A percentile compares a stretch with the other conserved stretches of the same genome.
phyloP scores from a whole-genome alignment of 2,329 filamentous ascomycete species.

The Stylonectria norvegica region DNA sequence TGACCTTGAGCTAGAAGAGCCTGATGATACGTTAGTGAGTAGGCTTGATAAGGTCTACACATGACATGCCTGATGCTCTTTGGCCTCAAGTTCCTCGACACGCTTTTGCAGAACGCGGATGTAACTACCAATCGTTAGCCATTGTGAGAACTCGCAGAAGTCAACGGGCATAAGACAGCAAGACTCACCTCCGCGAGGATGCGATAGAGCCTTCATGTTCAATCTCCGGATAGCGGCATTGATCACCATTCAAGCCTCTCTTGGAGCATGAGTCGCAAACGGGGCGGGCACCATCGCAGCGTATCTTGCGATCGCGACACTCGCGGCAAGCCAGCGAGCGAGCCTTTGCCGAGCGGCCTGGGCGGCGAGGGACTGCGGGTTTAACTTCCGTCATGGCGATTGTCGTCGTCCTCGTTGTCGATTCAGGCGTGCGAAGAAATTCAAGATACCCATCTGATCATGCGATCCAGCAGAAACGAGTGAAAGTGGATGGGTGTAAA shows the following conservation, averaged over 20 bases:
- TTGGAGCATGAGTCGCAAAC: slow-evolving; percentile 26
- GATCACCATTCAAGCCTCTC: slow-evolving; percentile 21
- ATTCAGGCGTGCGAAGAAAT: neutral
- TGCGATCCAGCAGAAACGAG: slow-evolving; percentile 1
- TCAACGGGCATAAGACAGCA: too few relatives aligned
- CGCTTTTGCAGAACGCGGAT: slow-evolving; percentile 27
- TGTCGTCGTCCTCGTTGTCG: neutral
- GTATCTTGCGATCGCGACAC: slow-evolving; percentile 30
- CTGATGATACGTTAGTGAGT: slow-evolving; percentile 7
- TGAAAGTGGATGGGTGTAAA: too few relatives aligned
- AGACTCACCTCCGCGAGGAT: slow-evolving; percentile 25
- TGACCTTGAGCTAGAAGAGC: slow-evolving; percentile 15
- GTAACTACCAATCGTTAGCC: slow-evolving; percentile 12
- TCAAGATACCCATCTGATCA: neutral
- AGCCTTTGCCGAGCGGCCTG: slow-evolving; percentile 26
- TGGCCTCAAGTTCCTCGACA: slow-evolving; percentile 26
- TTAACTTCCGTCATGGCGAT: neutral
- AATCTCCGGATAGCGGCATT: slow-evolving; percentile 27
- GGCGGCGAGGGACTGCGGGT: slow-evolving; percentile 13
- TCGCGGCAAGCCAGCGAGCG: slow-evolving; percentile 27
- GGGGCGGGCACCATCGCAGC: slow-evolving; percentile 27
- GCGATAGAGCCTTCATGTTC: slow-evolving; percentile 29
- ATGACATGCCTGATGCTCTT: slow-evolving; percentile 21
- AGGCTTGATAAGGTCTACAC: neutral
- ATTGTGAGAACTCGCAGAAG: neutral